Percentiles rank a stretch among this genome's conserved stretches.
These are phyloP conservation scores for Cordyceps militaris DNA, from an alignment of 2,329 filamentous ascomycete species.

Conservation along the genomic window DNA sequence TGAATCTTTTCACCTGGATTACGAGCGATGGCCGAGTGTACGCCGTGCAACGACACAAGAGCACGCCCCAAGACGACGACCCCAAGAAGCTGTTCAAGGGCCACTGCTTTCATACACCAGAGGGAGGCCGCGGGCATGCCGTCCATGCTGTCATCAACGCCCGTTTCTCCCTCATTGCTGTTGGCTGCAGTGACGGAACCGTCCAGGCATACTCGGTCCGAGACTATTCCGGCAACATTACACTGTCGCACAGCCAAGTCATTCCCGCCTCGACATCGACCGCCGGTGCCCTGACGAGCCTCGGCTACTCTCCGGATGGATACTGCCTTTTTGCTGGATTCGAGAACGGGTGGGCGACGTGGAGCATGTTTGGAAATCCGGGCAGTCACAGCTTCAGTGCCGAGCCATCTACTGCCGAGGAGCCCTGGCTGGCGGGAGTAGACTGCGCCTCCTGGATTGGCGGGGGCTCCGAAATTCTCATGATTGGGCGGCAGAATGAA, in stretches of 20 bases:
- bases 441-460: slow-evolving; percentile 78
- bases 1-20: slow-evolving; percentile 93
- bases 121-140: slow-evolving; percentile 52
- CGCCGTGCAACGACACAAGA: slow-evolving; percentile 69
- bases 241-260: slow-evolving; percentile 70
- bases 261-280: slow-evolving; percentile 59
- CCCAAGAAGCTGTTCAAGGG: slow-evolving; percentile 73
- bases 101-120: slow-evolving; percentile 79
- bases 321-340: slow-evolving; percentile 95
- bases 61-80: slow-evolving; percentile 38
- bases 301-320: slow-evolving; percentile 88
- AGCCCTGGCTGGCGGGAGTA: slow-evolving; percentile 79
- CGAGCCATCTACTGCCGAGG: slow-evolving; percentile 55
- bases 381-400: slow-evolving; percentile 76
- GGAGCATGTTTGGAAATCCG: slow-evolving; percentile 94
- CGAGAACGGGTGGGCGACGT: slow-evolving; percentile 86
- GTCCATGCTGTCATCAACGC: slow-evolving; percentile 81
- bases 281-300: slow-evolving; percentile 64
- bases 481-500: slow-evolving; percentile 65
- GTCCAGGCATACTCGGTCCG: slow-evolving; percentile 87
- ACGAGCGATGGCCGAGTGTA: slow-evolving; percentile 82
- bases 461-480: slow-evolving; percentile 76
- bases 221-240: slow-evolving; percentile 90
- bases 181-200: slow-evolving; percentile 72
- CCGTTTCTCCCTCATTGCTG: slow-evolving; percentile 84